Evolutionary conservation across 192 early-diverging fungal species (phyloP), one percentile per base, ranked within the genome.

Genomic region (Entrophospora sp.): DNA sequence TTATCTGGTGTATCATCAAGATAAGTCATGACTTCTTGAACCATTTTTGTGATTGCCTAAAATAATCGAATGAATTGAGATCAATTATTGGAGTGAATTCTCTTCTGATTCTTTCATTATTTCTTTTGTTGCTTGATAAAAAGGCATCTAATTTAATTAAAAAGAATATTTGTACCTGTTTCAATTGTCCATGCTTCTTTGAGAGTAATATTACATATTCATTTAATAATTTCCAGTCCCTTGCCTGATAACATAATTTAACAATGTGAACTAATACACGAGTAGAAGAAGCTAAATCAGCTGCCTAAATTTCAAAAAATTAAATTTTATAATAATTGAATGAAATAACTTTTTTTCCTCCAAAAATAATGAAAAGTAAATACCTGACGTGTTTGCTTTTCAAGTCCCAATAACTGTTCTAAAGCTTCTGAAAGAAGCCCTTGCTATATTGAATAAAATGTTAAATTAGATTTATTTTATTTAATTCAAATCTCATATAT

Each of bases 131-230:
- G n/a, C n/a, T n/a, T n/a, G n/a, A n/a, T n/a, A n/a, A n/a, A n/a
- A n/a, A n/a, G n/a, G n/a, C n/a, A n/a, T n/a, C n/a, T n/a, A 61
- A 64, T 2, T 34, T 24, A 35, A 10, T 71, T 12, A n/a, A 46
- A 30, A 25, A 18, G 5, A 68, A 34, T n/a, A 55, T 28, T 56
- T 71, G 55, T 69, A 89, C 87, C 66, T 79, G 79, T 75, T 97
- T 97, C 69, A 99, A 77, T 68, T 96, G 88, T 20, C 92, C 97
- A 78, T 96, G 91, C 71, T 96, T 96, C 78, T 99, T 99, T n/a
- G 93, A 89, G 58, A 99, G 77, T 24, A 93, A 71, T 10, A 90
- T 84, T 40, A 99, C 86, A 65, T 96, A 78, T 66, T 99, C 94
- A 73, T 95, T 92, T 69, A 99, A 79, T 60, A 90, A 71, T 72